phyloP scores from a whole-genome alignment of 2,329 filamentous ascomycete species.

The Pseudogymnoascus pannorum region DNA sequence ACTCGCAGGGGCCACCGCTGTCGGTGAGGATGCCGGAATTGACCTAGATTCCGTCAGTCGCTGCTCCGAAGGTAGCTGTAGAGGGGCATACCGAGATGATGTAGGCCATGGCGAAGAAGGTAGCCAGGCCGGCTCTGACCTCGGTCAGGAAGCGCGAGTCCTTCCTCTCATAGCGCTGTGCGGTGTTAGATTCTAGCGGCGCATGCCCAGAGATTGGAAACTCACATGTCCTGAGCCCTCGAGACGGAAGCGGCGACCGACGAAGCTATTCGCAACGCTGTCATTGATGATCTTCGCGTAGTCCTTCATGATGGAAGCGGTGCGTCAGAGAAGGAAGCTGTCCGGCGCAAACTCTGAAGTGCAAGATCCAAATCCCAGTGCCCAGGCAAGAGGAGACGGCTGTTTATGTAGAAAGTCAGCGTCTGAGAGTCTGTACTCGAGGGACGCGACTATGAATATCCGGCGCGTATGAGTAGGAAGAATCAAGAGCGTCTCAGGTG shows the following conservation, averaged over 20 bases:
- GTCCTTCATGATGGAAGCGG: constrained; percentile 9
- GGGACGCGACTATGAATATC: constrained; percentile 2
- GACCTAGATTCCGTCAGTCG: constrained; percentile 41
- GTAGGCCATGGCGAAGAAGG: constrained; percentile 62
- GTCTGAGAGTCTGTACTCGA: background rate
- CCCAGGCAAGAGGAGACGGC: background rate
- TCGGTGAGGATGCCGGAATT: constrained; percentile 49
- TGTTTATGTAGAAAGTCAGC: constrained; percentile 6
- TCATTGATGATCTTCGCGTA: constrained; percentile 38
- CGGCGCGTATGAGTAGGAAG: background rate
- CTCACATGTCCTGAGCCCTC: constrained; percentile 77
- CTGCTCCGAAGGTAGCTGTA: constrained; percentile 23
- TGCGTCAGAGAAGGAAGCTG: background rate
- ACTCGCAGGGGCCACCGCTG: constrained; percentile 70
- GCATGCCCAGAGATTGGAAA: constrained; percentile 19
- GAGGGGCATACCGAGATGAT: constrained; percentile 50
- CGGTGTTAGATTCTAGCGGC: constrained; percentile 11
- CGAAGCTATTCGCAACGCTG: constrained; percentile 54
- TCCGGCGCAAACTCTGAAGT: constrained; percentile 3
- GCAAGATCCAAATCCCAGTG: background rate
- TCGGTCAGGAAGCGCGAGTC: constrained; percentile 76
- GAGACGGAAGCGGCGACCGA: constrained; percentile 70
- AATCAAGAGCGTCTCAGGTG: background rate
- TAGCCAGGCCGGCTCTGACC: constrained; percentile 73
- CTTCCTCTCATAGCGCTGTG: constrained; percentile 33